Evolutionary conservation across 495 filamentous ascomycete species (phyloP).

Genomic region (Opeltia flavorubescens): DNA sequence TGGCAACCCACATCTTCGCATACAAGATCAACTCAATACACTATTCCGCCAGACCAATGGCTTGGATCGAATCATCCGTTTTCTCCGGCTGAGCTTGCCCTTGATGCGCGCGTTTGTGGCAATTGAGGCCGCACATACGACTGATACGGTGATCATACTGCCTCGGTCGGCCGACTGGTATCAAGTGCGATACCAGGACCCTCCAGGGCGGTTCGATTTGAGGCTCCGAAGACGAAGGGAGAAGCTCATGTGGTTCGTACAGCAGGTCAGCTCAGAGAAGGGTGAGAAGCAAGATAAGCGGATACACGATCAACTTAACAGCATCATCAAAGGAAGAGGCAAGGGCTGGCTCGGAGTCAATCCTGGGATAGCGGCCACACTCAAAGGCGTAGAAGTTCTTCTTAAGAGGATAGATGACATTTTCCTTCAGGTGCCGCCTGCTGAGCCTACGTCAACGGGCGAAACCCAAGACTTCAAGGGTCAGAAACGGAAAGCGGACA

Average conservation of each 20-base stretch:
- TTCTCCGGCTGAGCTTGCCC: conserved; percentile 50
- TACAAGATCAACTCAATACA: conserved; percentile 46
- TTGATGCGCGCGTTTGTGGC: conserved; percentile 48
- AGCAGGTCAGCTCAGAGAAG: conserved; percentile 18
- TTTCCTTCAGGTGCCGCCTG: not conserved
- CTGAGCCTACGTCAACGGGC: not conserved
- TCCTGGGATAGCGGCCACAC: conserved; percentile 27
- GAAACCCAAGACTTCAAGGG: not conserved
- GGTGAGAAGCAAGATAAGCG: conserved; percentile 12
- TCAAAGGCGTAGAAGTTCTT: conserved; percentile 29
- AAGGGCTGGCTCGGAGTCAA: conserved; percentile 36
- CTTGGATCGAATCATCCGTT: conserved; percentile 37
- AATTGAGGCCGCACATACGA: conserved; percentile 20
- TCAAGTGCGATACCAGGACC: conserved; percentile 28
- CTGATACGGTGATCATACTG: conserved; percentile 10
- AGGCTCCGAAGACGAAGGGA: conserved; percentile 19
- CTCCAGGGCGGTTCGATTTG: conserved; percentile 26
- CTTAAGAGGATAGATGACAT: conserved; percentile 16
- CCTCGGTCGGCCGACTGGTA: conserved; percentile 29
- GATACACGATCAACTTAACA: conserved; percentile 5
- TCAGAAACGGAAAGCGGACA: conserved; percentile 1
- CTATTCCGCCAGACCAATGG: conserved; percentile 34
- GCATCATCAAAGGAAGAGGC: conserved; percentile 28
- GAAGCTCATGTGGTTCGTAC: conserved; percentile 28
- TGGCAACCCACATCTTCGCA: conserved; percentile 63